A percentile compares a stretch with the other conserved stretches of the same genome.
Evolutionary conservation across 2,329 filamentous ascomycete genomes (phyloP).

Genomic region (Lojkania enalia): DNA sequence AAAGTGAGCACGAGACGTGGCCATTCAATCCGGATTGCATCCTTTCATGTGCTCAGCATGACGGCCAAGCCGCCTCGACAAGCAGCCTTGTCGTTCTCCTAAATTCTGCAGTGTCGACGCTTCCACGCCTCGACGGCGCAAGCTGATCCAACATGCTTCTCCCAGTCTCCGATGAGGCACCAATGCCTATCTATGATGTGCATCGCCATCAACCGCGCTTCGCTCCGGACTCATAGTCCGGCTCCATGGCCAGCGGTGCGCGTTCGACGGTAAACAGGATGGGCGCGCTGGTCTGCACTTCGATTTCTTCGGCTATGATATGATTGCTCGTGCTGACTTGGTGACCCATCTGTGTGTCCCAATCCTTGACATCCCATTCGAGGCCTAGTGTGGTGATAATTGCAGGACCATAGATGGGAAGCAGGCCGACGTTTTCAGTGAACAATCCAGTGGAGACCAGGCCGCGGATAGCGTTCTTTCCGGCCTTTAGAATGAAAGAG

Average conservation of each 20-base stretch:
- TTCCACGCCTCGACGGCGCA: too few relatives aligned
- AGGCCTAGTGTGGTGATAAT: conserved; percentile 78
- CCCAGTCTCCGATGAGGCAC: too few relatives aligned
- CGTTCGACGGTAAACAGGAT: conserved; percentile 55
- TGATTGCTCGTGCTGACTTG: conserved; percentile 57
- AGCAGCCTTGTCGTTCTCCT: too few relatives aligned
- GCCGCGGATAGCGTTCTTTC: conserved; percentile 69
- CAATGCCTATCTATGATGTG: too few relatives aligned
- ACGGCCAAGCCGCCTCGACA: too few relatives aligned
- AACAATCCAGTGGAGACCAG: conserved; percentile 59
- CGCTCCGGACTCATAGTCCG: too few relatives aligned
- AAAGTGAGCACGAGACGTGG: too few relatives aligned
- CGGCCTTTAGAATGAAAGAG: conserved; percentile 75
- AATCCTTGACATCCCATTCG: conserved; percentile 87
- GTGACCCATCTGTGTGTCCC: conserved; percentile 63
- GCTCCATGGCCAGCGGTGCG: conserved; percentile 6
- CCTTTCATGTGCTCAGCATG: too few relatives aligned
- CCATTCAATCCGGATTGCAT: too few relatives aligned
- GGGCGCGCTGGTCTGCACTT: conserved; percentile 46
- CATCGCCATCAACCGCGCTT: too few relatives aligned
- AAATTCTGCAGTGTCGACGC: too few relatives aligned
- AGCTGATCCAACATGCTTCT: too few relatives aligned
- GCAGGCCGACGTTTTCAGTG: conserved; percentile 79
- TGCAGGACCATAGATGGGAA: conserved; percentile 79
- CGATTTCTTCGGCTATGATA: conserved; percentile 46